Base-by-base conservation (phyloP, 257 asterid genomes). In the Solanum sitiens region DNA sequence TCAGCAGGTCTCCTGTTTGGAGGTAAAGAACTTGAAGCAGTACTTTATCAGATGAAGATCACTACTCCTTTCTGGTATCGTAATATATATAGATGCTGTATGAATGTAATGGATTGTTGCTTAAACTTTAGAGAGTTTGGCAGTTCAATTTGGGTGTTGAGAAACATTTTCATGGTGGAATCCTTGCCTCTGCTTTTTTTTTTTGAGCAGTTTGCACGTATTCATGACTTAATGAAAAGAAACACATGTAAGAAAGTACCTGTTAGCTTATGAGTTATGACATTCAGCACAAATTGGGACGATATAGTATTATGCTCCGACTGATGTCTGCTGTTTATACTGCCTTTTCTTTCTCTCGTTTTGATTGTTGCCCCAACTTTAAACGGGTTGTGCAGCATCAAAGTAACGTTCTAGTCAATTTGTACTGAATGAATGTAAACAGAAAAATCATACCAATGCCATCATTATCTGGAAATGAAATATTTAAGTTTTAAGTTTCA, bases 1-100 rank as follows among this genome's bases (percentile, higher is more conserved):
- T 44, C 90, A 93, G 96, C 90, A 92, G 94, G 93, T 94, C 94
- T 6, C 95, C 95, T 7, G 86, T 89, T 35, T 89, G 94, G 91
- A 92, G 93, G 91, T 91, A 89, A 83, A 90, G 94, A 89, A 85
- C 89, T 20, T 91, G 87, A 90, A 89, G 70, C 21, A 16, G 86
- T 35, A 32, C n/a, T 42, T 27, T 72, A 70, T 11, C 18, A 14
- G 68, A 8, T 25, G 68, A 85, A 85, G 87, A 11, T 68, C 30
- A 15, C 33, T 12, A 18, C 83, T 27, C 7, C 65, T 47, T 68
- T 21, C 47, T 70, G 68, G 42, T 13, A n/a, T 67, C 27, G 20
- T 83, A 9, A 37, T 67, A 33, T 70, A 42, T 70, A 70, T 86
- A 59, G 59, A 4, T 85, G 77, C 8, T 25, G 59, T 1, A 61